Evolutionary conservation across 2,329 filamentous ascomycete genomes (phyloP), one percentile per base, ranked within the genome.

Genomic region (Pseudopyricularia javanii): DNA sequence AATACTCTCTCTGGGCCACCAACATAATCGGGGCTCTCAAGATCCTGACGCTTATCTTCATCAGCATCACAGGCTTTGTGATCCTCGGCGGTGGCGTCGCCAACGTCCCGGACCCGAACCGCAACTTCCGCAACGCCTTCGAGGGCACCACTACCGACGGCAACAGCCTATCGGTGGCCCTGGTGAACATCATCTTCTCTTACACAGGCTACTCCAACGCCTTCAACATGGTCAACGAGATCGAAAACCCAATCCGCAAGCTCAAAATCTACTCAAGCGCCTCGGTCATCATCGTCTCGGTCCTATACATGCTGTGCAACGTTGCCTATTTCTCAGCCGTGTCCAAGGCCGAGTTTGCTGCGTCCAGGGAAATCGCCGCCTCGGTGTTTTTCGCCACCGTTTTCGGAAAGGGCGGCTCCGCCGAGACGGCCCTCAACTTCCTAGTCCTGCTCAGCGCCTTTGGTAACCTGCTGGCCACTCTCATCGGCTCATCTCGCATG

Each of bases 171-270:
- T 75, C 79, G 2, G 81, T 77, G 56, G 79, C 79, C 1, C 60
- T 85, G 17, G 74, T 79, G 54, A 79, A 77, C 55, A 75, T 83
- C 51, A 71, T 78, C 34, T 82, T 80, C 57, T 74, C 77, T 0
- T 83, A 80, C 58, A 63, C 68, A 0, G 79, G 79, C 0, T 82
- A 75, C 45, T 66, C 73, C 8, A 82, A 82, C 56, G 75, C 78
- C 0, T 82, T 82, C 61, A 78, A 79, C 51, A 68, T 83, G 2
- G 75, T 80, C 30, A 80, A 80, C 54, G 79, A 83, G 62, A 71
- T 80, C 58, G 75, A 74, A 72, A 78, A 82, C 56, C 80, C 80
- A 0, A 69, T 82, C 51, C 75, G 71, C 53, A 76, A 74, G 2
- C 66, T 83, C 40, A 74, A 73, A 28, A 74, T 63, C 58, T 72